Base-by-base conservation (phyloP, 805 yeast genomes). In the Cyberlindnera mycetangii region DNA sequence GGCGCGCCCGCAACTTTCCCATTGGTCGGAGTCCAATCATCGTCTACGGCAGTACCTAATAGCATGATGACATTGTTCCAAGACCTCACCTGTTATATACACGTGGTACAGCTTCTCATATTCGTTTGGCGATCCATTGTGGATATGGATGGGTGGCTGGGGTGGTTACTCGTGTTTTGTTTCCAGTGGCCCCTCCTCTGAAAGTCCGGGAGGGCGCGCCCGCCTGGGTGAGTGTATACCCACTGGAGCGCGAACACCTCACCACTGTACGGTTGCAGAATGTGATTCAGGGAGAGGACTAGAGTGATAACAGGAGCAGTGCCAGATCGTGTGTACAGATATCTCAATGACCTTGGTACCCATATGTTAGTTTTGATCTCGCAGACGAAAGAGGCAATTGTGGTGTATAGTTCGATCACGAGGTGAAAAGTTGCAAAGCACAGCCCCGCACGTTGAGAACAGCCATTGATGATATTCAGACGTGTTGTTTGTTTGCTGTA, bases 1-100 rank as follows among this genome's bases (percentile, higher is more conserved):
- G 19, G 38, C 38, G 38, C 38, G 24, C 38, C 20, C 38, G 38
- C 38, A 22, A 16, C 17, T 30, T 30, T 30, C 33, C 33, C 33
- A 15, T 30, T 16, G 28, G 28, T n/a, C 28, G 28, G 28, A 25
- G 28, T 25, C 14, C n/a, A n/a, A 7, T n/a, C 28, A 33, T 9
- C 27, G 37, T 32, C 35, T 4, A 16, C 4, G 19, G 12, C 7
- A n/a, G 12, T n/a, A n/a, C 10, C 14, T 25, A 4, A 4, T 6
- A 4, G 28, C 28, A 25, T n/a, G 14, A n/a, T 10, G 28, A n/a
- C 28, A 25, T 25, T 25, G 28, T 5, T 10, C 28, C 14, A n/a
- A 25, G 28, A n/a, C 28, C 5, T 25, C 28, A 25, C 4, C 28
- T 7, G n/a, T 25, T n/a, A 12, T 7, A 25, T 12, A 5, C 10